Evolutionary conservation across 768 basidiomycete species (phyloP), one percentile per base, ranked within the genome.

Genomic region (Bullera alba): DNA sequence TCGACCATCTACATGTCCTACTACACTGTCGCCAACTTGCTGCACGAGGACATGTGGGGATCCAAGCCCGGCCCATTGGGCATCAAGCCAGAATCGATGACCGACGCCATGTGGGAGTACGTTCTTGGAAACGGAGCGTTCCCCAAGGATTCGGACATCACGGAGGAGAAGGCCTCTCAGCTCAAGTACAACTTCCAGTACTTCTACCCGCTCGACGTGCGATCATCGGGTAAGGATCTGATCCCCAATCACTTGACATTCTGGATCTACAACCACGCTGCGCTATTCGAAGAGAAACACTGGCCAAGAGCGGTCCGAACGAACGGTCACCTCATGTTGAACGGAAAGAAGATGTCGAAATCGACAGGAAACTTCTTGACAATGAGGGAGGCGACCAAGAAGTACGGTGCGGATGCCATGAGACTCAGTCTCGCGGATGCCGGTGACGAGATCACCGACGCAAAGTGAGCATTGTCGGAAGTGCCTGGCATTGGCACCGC

Each of bases 271-370:
- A 85, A 84, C 67, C 95, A 99, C 73, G 83, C 85, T n/a, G 92
- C 95, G 4, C 73, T 97, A 36, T 96, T 97, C 80, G 75, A 79
- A 22, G 84, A 88, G 50, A 79, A 83, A 60, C 81, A 87, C 67
- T 90, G 87, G 87, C 93, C 95, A 0, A 65, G 81, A 63, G 83
- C 87, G 67, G 88, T 99, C 78, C 85, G 95, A 22, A 84, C 87
- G 39, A 99, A 99, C 67, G 95, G 95, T 0, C 93, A 97, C 69
- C 73, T 99, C 77, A 84, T 90, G 84, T 72, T 99, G 72, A 97
- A 99, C 73, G 92, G 93, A 17, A 85, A 91, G 78, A 99, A 97
- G 78, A 99, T 99, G 95, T 84, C 83, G 34, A 99, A 97, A 80
- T 87, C 85, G 71, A 91, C 85, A 38, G 95, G 95, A 10, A 99